Conservation (phyloP, 495 filamentous ascomycete species). For the Hyaloscypha hepaticicola region DNA sequence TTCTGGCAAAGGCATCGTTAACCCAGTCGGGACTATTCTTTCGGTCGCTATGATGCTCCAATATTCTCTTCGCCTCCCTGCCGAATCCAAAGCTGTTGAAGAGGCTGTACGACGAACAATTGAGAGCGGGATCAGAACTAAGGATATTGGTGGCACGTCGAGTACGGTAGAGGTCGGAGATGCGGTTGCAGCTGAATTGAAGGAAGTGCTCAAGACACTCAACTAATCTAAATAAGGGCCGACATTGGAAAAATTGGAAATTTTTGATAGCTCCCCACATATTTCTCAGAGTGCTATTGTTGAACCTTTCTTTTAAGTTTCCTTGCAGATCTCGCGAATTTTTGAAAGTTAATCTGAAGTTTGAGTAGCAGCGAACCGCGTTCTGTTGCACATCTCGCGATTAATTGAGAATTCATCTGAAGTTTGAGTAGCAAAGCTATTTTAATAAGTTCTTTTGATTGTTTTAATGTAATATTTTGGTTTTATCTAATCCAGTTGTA, state of each 20-base stretch:
- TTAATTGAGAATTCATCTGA: too few species aligned
- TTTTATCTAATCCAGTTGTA: too few species aligned
- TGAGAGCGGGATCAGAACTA: constrained; percentile 70
- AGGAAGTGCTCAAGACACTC: constrained; percentile 40
- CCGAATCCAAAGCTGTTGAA: constrained; percentile 72
- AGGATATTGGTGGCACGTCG: constrained; percentile 73
- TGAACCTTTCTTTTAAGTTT: neutral
- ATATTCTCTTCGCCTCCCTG: constrained; percentile 77
- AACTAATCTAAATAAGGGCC: constrained; percentile 7
- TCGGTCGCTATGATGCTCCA: constrained; percentile 90
- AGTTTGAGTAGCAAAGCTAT: too few species aligned
- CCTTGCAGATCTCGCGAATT: neutral
- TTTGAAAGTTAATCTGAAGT: too few species aligned
- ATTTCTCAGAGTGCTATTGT: neutral
- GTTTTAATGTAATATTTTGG: neutral
- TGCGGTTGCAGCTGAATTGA: constrained; percentile 70
- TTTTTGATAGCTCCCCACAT: neutral
- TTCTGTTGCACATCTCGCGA: too few species aligned
- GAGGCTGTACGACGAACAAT: constrained; percentile 75
- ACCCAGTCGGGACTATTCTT: constrained; percentile 79
- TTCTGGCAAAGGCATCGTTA: constrained; percentile 84
- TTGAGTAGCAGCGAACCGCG: too few species aligned
- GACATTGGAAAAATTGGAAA: neutral
- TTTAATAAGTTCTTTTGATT: neutral
- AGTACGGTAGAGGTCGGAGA: constrained; percentile 80